Percentiles rank a stretch among this genome's conserved stretches.
These are phyloP conservation scores for Candolleomyces aberdarensis DNA, from an alignment of 768 basidiomycete species.

Conservation along the genomic window DNA sequence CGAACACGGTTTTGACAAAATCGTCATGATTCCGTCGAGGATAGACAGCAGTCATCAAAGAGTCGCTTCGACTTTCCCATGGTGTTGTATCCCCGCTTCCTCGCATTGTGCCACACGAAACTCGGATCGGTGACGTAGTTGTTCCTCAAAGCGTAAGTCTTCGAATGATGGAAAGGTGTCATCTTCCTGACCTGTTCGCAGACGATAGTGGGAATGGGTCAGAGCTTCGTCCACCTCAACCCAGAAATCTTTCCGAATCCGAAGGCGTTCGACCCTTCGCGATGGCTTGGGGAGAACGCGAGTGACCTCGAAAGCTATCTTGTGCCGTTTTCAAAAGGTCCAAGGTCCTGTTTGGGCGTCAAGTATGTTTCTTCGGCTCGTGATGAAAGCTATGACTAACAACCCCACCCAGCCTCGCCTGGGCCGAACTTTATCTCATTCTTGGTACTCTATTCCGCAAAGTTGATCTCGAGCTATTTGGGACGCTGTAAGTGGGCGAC, in stretches of 20 bases:
- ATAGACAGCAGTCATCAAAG: conserved; percentile 48
- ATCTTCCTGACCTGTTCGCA: conserved; percentile 11
- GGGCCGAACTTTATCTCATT: conserved; percentile 40
- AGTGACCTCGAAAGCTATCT: conserved; percentile 37
- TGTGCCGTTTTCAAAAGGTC: conserved; percentile 42
- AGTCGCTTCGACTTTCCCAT: conserved; percentile 39
- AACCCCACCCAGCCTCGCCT: conserved; percentile 32
- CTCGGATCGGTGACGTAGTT: conserved; percentile 29
- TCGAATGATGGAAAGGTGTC: not conserved
- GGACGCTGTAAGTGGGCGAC: conserved; percentile 25
- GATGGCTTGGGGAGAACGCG: conserved; percentile 37
- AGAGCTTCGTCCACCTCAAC: conserved; percentile 36
- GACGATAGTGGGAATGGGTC: conserved; percentile 40
- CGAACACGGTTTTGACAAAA: not conserved
- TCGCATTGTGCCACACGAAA: conserved; percentile 32
- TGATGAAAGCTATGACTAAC: not conserved
- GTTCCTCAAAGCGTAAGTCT: conserved; percentile 37
- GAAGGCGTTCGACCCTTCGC: conserved; percentile 34
- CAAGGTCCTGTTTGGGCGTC: conserved; percentile 42
- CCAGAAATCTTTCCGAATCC: conserved; percentile 40
- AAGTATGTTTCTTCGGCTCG: conserved; percentile 28
- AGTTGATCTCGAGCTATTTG: conserved; percentile 29
- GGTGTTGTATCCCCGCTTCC: conserved; percentile 37
- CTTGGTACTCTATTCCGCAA: conserved; percentile 39
- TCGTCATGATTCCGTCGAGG: not conserved